These are phyloP conservation scores for Fusarium pseudonygamai DNA, from an alignment of 2,329 filamentous ascomycete genomes.

Conservation along the genomic window DNA sequence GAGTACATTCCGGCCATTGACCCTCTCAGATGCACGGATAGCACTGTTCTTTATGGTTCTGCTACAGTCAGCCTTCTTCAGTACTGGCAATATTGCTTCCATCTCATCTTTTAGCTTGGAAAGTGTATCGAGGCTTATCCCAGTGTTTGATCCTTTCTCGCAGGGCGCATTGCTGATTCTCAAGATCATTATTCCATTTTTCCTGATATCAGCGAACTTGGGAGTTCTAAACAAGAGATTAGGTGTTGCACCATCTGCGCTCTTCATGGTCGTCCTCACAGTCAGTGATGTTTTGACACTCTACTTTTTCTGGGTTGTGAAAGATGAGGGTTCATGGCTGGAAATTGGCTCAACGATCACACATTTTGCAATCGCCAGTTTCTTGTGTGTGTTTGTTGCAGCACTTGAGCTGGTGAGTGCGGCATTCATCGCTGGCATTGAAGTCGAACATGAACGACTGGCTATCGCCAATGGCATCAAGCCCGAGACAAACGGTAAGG, in stretches of 20 bases:
- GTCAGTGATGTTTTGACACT: slow-evolving; percentile 91
- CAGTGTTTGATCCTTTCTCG: slow-evolving; percentile 92
- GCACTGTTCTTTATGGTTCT: slow-evolving; percentile 95
- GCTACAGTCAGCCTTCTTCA: slow-evolving; percentile 95
- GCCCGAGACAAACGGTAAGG: slow-evolving; percentile 29
- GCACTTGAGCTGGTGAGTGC: slow-evolving; percentile 86
- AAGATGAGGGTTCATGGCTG: slow-evolving; percentile 95
- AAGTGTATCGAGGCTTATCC: slow-evolving; percentile 85
- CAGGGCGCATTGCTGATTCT: slow-evolving; percentile 87
- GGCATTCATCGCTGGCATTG: slow-evolving; percentile 81
- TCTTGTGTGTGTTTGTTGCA: slow-evolving; percentile 90
- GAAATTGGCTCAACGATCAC: slow-evolving; percentile 98
- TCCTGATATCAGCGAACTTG: slow-evolving; percentile 90
- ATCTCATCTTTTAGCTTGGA: slow-evolving; percentile 94
- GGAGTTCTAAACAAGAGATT: slow-evolving; percentile 88
- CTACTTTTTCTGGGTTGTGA: slow-evolving; percentile 97
- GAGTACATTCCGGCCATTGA: slow-evolving; percentile 69
- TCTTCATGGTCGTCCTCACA: slow-evolving; percentile 96
- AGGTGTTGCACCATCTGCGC: slow-evolving; percentile 83
- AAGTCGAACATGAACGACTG: slow-evolving; percentile 60
- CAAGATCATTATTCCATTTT: slow-evolving; percentile 94
- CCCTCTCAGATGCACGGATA: slow-evolving; percentile 84
- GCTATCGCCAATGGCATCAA: slow-evolving; percentile 2
- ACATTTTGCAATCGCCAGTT: slow-evolving; percentile 92
- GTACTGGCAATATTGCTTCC: slow-evolving; percentile 94